Evolutionary conservation across 2,329 filamentous ascomycete genomes (phyloP), one percentile per base, ranked within the genome.

Genomic region (Arthrobotrys iridis): DNA sequence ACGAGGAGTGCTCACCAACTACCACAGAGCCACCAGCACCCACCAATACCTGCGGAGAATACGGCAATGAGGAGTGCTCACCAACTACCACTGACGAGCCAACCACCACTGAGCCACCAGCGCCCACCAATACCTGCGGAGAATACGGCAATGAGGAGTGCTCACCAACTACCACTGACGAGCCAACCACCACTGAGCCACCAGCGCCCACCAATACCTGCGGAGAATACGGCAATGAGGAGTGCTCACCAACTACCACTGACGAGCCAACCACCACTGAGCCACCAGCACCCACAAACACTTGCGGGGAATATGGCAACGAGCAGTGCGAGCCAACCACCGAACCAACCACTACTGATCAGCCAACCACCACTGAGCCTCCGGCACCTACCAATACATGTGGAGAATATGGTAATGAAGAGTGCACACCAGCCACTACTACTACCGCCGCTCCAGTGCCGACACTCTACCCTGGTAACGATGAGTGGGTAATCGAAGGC

Each of bases 381-480:
- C 37, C 52, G 2, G 18, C 30, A 15, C 20, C 43, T n/a, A 52
- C 46, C 5, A 20, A 37, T 15, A 64, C 59, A n/a, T 57, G 50
- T 57, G 50, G 33, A 37, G 33, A 18, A 20, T 37, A 57, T 24
- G 28, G 28, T 20, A 48, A 13, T 8, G 45, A 48, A 5, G 45
- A 4, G 8, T 48, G 45, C 22, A 22, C 45, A 48, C 8, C 37
- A n/a, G n/a, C n/a, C n/a, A 20, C 52, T 20, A 58, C 52, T n/a
- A 35, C 40, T 4, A 6, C 13, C 5, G 26, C 2, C 8, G 30
- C 7, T 15, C 13, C n/a, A 5, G 18, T 10, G 13, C 63, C 65
- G 24, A 63, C 66, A 8, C 58, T 71, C 24, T 26, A 60, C 26
- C 30, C 58, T 6, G 57, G 46, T 15, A 57, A 28, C 7, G 35